Percentiles rank a stretch among this genome's conserved stretches.
phyloP scores from a whole-genome alignment of 306 rosid species.

The Cyamopsis tetragonoloba region DNA sequence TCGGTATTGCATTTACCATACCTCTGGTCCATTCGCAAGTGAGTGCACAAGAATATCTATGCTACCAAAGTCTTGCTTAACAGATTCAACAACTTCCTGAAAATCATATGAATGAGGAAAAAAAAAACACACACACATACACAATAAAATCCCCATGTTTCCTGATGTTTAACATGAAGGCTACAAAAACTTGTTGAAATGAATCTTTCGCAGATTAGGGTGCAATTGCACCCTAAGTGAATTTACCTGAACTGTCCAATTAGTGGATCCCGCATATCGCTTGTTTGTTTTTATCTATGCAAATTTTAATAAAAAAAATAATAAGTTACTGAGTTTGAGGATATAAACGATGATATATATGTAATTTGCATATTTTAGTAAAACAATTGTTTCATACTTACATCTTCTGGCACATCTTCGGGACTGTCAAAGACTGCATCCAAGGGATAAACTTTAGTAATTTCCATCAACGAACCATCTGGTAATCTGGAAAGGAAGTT shows the following conservation, averaged over 20 bases:
- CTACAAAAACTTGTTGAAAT: background rate
- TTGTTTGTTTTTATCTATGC: conserved; percentile 80
- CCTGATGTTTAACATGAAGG: background rate
- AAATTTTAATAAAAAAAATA: background rate
- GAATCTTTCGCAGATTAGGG: conserved; percentile 5
- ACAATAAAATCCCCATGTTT: too few species aligned
- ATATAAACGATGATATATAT: conserved; percentile 26
- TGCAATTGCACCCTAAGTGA: conserved; percentile 37
- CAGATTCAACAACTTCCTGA: conserved; percentile 91
- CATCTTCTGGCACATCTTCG: conserved; percentile 94
- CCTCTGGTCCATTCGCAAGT: conserved; percentile 99
- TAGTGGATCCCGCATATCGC: conserved; percentile 94
- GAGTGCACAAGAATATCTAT: conserved; percentile 98
- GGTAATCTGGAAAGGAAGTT: conserved; percentile 63
- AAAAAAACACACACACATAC: too few species aligned
- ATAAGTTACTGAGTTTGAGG: conserved; percentile 10
- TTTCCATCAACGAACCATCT: conserved; percentile 88
- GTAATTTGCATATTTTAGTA: conserved; percentile 12
- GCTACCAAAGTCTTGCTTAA: conserved; percentile 90
- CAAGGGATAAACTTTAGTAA: conserved; percentile 84
- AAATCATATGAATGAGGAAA: conserved; percentile 1
- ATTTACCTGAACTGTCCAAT: conserved; percentile 63
- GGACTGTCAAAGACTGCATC: conserved; percentile 92
- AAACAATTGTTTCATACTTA: conserved; percentile 40
- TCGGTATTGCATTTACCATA: conserved; percentile 24